A percentile compares a stretch with the other conserved stretches of the same genome.
Evolutionary conservation across 1,139 yeast species (phyloP).

Genomic region (Tardiomyces depauwii): DNA sequence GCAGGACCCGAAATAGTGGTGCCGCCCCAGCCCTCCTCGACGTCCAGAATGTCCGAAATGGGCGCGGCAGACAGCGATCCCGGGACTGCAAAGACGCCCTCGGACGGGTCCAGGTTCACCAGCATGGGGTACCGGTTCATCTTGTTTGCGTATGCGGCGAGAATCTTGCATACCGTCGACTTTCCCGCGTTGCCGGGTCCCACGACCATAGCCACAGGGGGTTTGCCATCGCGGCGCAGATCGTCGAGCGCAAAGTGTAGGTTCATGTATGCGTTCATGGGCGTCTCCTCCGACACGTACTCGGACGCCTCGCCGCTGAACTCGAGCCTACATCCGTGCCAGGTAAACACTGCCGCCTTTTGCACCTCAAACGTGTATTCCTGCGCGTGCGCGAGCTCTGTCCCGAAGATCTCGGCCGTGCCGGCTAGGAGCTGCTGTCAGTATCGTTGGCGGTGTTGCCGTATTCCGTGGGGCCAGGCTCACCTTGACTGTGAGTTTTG

Average conservation of each 20-base stretch:
- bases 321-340: conserved; percentile 41
- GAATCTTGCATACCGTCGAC: conserved; percentile 56
- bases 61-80: conserved; percentile 84
- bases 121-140: conserved; percentile 49
- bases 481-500: background rate
- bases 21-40: conserved; percentile 79
- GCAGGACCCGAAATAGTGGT: conserved; percentile 84
- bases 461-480: background rate
- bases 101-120: conserved; percentile 76
- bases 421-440: conserved; percentile 36
- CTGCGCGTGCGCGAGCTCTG: conserved; percentile 70
- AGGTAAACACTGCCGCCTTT: conserved; percentile 50
- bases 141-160: conserved; percentile 68
- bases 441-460: background rate
- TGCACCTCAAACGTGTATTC: conserved; percentile 50
- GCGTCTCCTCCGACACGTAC: conserved; percentile 60
- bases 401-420: conserved; percentile 82
- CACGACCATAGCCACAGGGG: conserved; percentile 35
- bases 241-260: conserved; percentile 70
- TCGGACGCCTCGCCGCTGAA: conserved; percentile 39
- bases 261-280: conserved; percentile 52
- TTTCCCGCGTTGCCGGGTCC: conserved; percentile 75
- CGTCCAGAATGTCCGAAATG: conserved; percentile 67
- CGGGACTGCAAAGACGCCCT: conserved; percentile 70
- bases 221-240: conserved; percentile 31